Evolutionary conservation across 352 stramenopile species (phyloP), one percentile per base, ranked within the genome.

Genomic region (Pythium myriotylum): DNA sequence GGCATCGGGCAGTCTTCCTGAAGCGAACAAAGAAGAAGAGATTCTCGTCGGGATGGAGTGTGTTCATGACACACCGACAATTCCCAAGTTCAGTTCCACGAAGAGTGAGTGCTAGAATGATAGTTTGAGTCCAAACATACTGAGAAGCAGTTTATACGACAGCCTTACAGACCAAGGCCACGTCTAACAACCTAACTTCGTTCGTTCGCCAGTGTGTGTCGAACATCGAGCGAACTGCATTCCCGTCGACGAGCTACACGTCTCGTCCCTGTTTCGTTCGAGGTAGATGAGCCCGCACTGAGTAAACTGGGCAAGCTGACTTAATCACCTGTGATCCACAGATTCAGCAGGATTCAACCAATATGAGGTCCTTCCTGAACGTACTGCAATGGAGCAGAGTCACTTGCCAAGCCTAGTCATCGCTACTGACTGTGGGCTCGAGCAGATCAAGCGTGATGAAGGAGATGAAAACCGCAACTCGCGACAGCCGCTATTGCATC

Each of bases 191-290:
- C 33, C 60, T 91, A 14, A 86, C 80, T 43, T 82, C 81, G 16
- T 91, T 91, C 57, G 59, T 89, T 19, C 72, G 77, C 26, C 78
- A 81, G 20, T 91, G 79, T 50, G 77, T 77, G 14, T 88, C 79
- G 5, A 91, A 91, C 58, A 61, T 91, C 19, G 81, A 89, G 29
- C 65, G 69, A 16, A 53, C 67, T 1, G 32, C 54, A 13, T 33
- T 42, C n/a, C 5, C 37, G n/a, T 43, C 37, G 29, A 35, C 5
- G 5, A 35, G 10, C 29, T 35, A 35, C 29, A 35, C 5, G 10
- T 10, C 29, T 35, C 29, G 29, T 10, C 29, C 29, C 29, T 10
- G 10, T 5, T 35, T 35, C 5, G 10, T 35, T 10, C 29, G 5
- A 35, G 29, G 5, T 35, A 35, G 29, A 35, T 35, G 29, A n/a